Base-by-base conservation (phyloP, 78 protist species). In the Protostelium mycophagum region DNA sequence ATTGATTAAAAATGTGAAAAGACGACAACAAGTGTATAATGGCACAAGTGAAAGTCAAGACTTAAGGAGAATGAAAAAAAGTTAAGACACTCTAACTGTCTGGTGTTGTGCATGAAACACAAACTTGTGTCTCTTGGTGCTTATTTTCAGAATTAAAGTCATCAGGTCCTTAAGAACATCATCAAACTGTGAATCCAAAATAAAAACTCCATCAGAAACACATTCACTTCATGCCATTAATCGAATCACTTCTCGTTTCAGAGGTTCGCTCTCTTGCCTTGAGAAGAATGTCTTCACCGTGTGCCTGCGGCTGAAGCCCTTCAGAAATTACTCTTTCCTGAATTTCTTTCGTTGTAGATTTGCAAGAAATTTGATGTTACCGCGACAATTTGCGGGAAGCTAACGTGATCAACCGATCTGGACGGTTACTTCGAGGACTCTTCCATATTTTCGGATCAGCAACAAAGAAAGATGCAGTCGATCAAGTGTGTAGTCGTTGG, bases 401-500 rank as follows among this genome's bases (percentile, higher is more conserved):
- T n/a, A n/a, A n/a, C n/a, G 73, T 5, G 73, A 51, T 51, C 16
- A 25, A 51, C 5, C 73, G 16, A 51, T 25, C 5, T 51, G 31
- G 73, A 16, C 31, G 73, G 73, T 25, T 25, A 16, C 73, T 5
- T 16, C 31, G 16, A 51, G 73, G 5, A 5, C 73, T 51, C 31
- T 5, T 51, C 73, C 73, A 51, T 51, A 51, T 51, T 51, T 51
- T 51, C 73, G 73, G 73, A 5, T 51, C 73, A 51, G 16, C 73
- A 89, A 1, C 1, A 84, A 1, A 89, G 34, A 16, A 85, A 5
- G 29, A 93, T 95, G 97, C 94, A 95, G 92, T 88, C 90, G 84
- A 89, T 97, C 88, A 97, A 97, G 93, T 93, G 95, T 84, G 99
- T 97, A 16, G 95, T 97, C 37, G 98, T 97, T 1, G 99, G 99